Evolutionary conservation across 805 yeast species (phyloP), one percentile per base, ranked within the genome.

Genomic region (Candida tibetensis): DNA sequence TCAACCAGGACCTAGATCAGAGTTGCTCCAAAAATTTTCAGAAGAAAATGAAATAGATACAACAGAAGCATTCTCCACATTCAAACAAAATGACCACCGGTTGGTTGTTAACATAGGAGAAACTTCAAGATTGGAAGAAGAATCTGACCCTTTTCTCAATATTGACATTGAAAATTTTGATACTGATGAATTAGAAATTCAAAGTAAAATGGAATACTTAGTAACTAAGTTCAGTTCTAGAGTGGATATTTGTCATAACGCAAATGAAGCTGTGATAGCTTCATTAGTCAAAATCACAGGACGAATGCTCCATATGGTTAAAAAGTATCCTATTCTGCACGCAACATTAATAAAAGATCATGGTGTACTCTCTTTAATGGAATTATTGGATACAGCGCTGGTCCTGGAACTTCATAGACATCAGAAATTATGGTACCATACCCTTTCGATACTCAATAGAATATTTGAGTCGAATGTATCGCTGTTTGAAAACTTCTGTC

Each of bases 131-230:
- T 3, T 27, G 13, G 57, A 51, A 12, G 67, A 59, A 10, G 60
- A 55, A 3, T 45, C 49, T 4, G 73, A 68, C 45, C 72, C 72
- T 12, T 69, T 68, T 40, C 46, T 58, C 17, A 56, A 64, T 17
- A 52, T 68, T 21, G 72, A 66, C 18, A 46, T 66, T 30, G 69
- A 64, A 18, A 56, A 54, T 36, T 66, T 64, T 39, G 69, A 68
- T 45, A 65, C 72, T 7, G 60, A 63, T 41, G 74, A 69, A 37
- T 46, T 67, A 14, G 72, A 66, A 43, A 54, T 66, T 23, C 71
- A 65, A 41, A 53, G 55, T 34, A 67, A 68, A 44, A 66, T 64
- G 65, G 72, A 62, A 25, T 57, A 51, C 34, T 50, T 69, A 16
- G 52, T 65, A 13, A 33, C 57, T 3, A 64, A 62, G 39, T 58